Base-by-base conservation (phyloP, 352 stramenopile genomes). In the Aphanomyces cochlioides region DNA sequence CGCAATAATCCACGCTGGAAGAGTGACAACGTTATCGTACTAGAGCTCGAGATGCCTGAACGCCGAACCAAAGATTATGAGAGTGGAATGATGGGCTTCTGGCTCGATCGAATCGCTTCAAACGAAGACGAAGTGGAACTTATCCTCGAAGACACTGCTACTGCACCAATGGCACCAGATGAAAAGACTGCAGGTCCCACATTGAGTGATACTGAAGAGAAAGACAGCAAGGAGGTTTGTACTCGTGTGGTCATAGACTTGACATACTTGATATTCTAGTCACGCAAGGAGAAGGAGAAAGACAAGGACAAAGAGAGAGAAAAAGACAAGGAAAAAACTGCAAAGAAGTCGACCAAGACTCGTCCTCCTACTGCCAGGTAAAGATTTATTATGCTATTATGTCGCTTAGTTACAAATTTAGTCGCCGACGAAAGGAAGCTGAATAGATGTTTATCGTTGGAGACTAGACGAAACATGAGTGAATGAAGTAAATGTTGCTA, bases 11-110 rank as follows among this genome's bases (percentile, higher is more conserved):
- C 88, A 38, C 80, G 91, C 8, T 98, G 92, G 84, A 83, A 84
- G 21, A 79, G 74, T n/a, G 90, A 98, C 54, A 94, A 98, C 59
- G 84, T 98, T 7, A 80, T 96, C 43, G 79, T 89, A 45, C 74
- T 97, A 6, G 92, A 98, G 36, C 82, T 98, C 74, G 90, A 96
- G 36, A 92, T 96, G 80, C 83, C 89, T 5, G 82, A 92, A 65
- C 82, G 84, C 5, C 85, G 80, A 34, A 95, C 88, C 1, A 79
- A 88, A 34, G 88, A 94, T 73, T 90, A 92, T 71, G 83, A 94
- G 50, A 75, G 82, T 47, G 78, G 81, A 13, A 83, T 73, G 37
- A 90, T 89, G 81, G 85, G 85, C 61, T 89, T 83, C 61, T 92
- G 75, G 79, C 76, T 90, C 36, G 81, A 87, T 17, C 78, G 79